Percentiles rank a stretch among this genome's conserved stretches.
Evolutionary conservation across 140 eudicot species (phyloP).

Genomic region (Cichorium intybus): DNA sequence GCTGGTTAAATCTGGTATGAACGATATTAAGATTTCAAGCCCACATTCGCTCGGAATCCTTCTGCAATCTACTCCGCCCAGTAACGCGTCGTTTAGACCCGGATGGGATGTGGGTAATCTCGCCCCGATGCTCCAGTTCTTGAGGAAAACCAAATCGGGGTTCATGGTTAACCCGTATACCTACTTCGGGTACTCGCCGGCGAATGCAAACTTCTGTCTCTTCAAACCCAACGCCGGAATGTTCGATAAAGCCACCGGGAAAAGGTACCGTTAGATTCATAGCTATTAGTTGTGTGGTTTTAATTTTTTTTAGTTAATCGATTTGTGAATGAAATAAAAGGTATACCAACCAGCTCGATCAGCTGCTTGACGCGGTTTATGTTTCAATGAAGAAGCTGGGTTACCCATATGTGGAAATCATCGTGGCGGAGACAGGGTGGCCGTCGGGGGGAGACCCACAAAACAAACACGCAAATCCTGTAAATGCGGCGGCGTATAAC

Average conservation of each 20-base stretch:
- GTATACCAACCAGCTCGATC: slow-evolving; percentile 63
- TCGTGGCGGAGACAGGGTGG: slow-evolving; percentile 92
- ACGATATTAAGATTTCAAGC: slow-evolving; percentile 57
- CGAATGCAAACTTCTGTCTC: no score
- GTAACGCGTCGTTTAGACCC: slow-evolving; percentile 70
- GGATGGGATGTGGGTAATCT: slow-evolving; percentile 85
- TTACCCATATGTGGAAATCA: slow-evolving; percentile 63
- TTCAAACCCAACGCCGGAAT: no score
- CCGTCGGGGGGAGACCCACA: slow-evolving; percentile 63
- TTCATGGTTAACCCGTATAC: no score
- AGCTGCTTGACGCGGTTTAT: slow-evolving; percentile 64
- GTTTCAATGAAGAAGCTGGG: slow-evolving; percentile 72
- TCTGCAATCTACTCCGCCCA: slow-evolving; percentile 61
- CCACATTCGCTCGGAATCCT: slow-evolving; percentile 80
- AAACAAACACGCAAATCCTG: slow-evolving; percentile 45
- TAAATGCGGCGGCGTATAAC: slow-evolving; percentile 64
- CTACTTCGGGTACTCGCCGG: no score
- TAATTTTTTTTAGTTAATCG: background rate
- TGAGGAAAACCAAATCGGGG: slow-evolving; percentile 54
- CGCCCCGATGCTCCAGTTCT: slow-evolving; percentile 71
- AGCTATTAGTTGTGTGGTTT: background rate
- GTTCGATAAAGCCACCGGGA: no score
- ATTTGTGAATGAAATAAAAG: background rate
- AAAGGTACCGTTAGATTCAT: slow-evolving; percentile 16
- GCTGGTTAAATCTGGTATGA: slow-evolving; percentile 39